Conservation (phyloP, 495 filamentous ascomycete species). For the Physcia stellaris region DNA sequence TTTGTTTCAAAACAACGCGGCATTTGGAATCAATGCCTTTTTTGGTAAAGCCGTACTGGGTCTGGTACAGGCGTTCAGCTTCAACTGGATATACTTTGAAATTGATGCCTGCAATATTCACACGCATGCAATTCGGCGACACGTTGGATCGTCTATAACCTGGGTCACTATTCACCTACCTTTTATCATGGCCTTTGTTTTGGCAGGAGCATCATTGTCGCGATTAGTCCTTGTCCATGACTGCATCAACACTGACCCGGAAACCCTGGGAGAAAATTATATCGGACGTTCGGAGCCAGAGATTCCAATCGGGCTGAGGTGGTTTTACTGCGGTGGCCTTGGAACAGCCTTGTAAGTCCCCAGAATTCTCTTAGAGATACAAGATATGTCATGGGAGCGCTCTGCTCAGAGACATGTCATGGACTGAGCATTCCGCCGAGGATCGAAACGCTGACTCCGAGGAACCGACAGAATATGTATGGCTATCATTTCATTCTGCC, state of each 20-base stretch:
- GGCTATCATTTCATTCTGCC: constrained; percentile 24
- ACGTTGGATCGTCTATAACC: constrained; percentile 24
- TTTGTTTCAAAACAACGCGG: constrained; percentile 36
- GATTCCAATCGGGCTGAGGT: constrained; percentile 33
- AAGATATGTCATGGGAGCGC: no score
- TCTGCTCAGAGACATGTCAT: no score
- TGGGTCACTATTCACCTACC: constrained; percentile 34
- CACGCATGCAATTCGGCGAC: constrained; percentile 41
- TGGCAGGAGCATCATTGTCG: constrained; percentile 36
- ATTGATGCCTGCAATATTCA: constrained; percentile 40
- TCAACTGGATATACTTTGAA: constrained; percentile 55
- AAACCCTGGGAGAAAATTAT: constrained; percentile 33
- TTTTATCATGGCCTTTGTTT: constrained; percentile 45
- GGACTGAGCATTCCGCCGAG: no score
- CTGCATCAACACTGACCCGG: constrained; percentile 23
- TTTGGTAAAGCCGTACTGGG: constrained; percentile 44
- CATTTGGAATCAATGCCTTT: constrained; percentile 40
- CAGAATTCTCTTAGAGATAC: no score
- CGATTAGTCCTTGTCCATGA: constrained; percentile 41
- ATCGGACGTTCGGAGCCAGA: constrained; percentile 25
- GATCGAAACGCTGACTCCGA: no score
- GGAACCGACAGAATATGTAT: no score
- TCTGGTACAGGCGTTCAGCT: constrained; percentile 41
- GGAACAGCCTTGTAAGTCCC: constrained; percentile 37
- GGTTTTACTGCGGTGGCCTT: constrained; percentile 45